Base-by-base conservation (phyloP, 192 early-diverging fungal genomes). In the Geranomyces michiganensis region DNA sequence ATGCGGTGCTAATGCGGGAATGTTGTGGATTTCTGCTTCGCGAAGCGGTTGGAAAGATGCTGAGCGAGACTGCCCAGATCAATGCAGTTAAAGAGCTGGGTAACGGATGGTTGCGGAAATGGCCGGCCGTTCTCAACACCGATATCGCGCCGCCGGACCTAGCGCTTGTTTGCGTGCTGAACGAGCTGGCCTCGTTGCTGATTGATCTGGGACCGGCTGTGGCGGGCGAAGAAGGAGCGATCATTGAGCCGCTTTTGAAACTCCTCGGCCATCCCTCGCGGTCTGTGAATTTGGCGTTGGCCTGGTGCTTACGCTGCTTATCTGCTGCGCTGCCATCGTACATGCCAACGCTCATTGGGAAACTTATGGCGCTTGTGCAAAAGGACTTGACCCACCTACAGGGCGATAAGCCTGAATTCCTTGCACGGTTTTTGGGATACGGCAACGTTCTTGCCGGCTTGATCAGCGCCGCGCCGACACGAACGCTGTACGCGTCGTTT, bases 1-100 rank as follows among this genome's bases (percentile, higher is more conserved):
- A 93, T 17, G 76, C 81, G 24, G 47, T 90, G 19, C 84, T 84
- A 36, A 80, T 84, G 14, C 84, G 91, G 0, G 84, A 85, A 56
- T 78, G 89, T 22, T 85, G 83, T 12, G 82, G 80, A 7, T 89
- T 86, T 43, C 72, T 95, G 13, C 80, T 93, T 0, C 80, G 92
- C 48, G 87, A 93, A 68, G 88, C 89, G 4, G 83, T 96, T 45
- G 92, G 92, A 15, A 87, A 85, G 63, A 73, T 92, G 32, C 73
- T 98, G 51, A 90, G 87, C 58, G 94, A 94, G 71, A 80, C 88
- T n/a, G 92, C 89, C 26, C 90, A 93, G 72, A 74, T 90, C 30
- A 74, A 71, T 26, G 91, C 90, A 15, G 79, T 92, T 27, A 79
- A 82, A 46, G 84, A 89, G 33, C 68, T 95, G 7, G 75, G 82